Conservation (phyloP, 2,329 filamentous ascomycete species). For the Fusarium agapanthi region DNA sequence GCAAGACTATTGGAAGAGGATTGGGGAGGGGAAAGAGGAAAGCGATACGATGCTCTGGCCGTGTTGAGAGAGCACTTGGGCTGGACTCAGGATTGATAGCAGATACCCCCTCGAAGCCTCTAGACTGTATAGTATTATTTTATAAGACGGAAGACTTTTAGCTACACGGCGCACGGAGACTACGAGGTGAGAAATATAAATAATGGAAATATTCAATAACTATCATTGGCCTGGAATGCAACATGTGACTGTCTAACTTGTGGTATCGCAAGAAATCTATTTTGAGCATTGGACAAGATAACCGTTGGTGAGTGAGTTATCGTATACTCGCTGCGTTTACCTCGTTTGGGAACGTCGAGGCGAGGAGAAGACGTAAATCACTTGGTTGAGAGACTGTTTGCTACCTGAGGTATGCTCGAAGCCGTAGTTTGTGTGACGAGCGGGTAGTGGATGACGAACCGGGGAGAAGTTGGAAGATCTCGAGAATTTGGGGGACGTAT, state of each 20-base stretch:
- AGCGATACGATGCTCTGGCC: slow-evolving; percentile 33
- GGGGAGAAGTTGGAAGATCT: slow-evolving; percentile 8
- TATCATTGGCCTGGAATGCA: not conserved
- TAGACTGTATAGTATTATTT: slow-evolving; percentile 42
- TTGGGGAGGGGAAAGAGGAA: slow-evolving; percentile 28
- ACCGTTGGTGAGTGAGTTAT: not conserved
- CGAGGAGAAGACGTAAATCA: slow-evolving; percentile 15
- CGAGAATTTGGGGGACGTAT: not conserved
- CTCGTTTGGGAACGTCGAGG: slow-evolving; percentile 18
- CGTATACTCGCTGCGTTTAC: slow-evolving; percentile 20
- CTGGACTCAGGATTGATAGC: slow-evolving; percentile 47
- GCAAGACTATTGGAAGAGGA: slow-evolving; percentile 35
- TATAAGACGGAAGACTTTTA: slow-evolving; percentile 34
- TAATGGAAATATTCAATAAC: slow-evolving; percentile 20
- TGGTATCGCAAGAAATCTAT: slow-evolving; percentile 5
- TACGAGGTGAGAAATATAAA: slow-evolving; percentile 26
- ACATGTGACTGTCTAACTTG: not conserved
- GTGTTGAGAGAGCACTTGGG: slow-evolving; percentile 41
- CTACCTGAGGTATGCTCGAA: slow-evolving; percentile 14
- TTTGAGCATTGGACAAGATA: not conserved
- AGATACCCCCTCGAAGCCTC: slow-evolving; percentile 44
- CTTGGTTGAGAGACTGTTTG: slow-evolving; percentile 27
- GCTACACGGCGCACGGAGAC: slow-evolving; percentile 40
- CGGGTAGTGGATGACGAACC: slow-evolving; percentile 6
- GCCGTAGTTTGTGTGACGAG: slow-evolving; percentile 28